These are phyloP conservation scores for Trichophyton simii DNA, from an alignment of 2,329 filamentous ascomycete species.

Conservation along the genomic window DNA sequence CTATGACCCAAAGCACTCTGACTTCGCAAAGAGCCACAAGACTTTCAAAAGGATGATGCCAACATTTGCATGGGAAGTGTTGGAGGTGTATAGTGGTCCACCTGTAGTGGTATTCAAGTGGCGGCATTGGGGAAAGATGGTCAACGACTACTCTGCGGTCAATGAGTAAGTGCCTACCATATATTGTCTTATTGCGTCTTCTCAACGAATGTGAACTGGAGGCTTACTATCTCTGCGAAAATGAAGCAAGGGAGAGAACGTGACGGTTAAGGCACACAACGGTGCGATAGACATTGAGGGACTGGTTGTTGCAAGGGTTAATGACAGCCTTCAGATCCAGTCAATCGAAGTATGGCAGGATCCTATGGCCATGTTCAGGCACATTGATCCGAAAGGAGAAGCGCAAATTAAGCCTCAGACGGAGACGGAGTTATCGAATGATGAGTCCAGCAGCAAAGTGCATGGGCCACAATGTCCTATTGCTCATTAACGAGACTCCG, in stretches of 20 bases:
- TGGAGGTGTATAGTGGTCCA: conserved; percentile 55
- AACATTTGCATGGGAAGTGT: conserved; percentile 57
- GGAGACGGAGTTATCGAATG: background rate
- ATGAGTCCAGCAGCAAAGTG: background rate
- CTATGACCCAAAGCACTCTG: conserved; percentile 49
- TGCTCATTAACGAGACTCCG: background rate
- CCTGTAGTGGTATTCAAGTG: conserved; percentile 52
- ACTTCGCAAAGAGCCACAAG: conserved; percentile 55
- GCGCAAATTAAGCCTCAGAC: conserved; percentile 4
- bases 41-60: conserved; percentile 64
- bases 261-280: conserved; percentile 49
- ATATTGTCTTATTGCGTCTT: too few species aligned
- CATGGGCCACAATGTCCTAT: background rate
- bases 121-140: conserved; percentile 57
- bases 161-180: conserved; percentile 41
- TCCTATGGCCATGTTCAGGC: conserved; percentile 53
- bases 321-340: conserved; percentile 47
- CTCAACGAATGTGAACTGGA: background rate
- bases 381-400: conserved; percentile 42
- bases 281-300: conserved; percentile 52
- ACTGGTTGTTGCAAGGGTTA: conserved; percentile 49
- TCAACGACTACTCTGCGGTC: conserved; percentile 52
- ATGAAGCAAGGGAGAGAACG: conserved; percentile 48
- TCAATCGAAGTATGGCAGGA: conserved; percentile 54
- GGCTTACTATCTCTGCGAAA: background rate